phyloP scores from a whole-genome alignment of 2,329 filamentous ascomycete genomes.

The Thelonectria blattea region DNA sequence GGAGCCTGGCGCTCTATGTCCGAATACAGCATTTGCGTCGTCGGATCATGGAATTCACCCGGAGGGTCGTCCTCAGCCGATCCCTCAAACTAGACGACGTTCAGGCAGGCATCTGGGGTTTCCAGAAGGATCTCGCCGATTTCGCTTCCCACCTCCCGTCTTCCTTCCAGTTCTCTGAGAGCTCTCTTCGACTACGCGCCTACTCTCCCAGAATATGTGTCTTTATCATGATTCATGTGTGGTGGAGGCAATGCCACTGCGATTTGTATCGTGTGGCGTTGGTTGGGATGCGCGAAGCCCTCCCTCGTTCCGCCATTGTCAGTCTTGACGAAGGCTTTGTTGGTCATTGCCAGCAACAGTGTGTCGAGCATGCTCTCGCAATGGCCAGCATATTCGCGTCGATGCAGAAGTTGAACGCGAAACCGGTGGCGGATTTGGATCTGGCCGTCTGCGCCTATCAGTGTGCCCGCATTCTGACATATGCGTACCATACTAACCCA shows the following conservation, averaged over 20 bases:
- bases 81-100: conserved; percentile 52
- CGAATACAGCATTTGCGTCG: conserved; percentile 62
- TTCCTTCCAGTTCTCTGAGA: conserved; percentile 64
- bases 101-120: conserved; percentile 50
- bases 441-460: conserved; percentile 62
- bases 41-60: conserved; percentile 60
- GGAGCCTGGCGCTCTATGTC: conserved; percentile 62
- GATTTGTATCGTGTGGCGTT: conserved; percentile 62
- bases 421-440: conserved; percentile 61
- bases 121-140: conserved; percentile 57
- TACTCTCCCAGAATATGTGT: conserved; percentile 64
- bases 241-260: conserved; percentile 65
- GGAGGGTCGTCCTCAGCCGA: conserved; percentile 46
- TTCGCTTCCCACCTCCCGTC: conserved; percentile 60
- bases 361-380: conserved; percentile 59
- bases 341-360: conserved; percentile 56
- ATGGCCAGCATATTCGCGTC: conserved; percentile 62
- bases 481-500: conserved; percentile 54
- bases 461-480: conserved; percentile 59
- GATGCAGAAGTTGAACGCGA: conserved; percentile 57
- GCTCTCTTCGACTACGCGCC: conserved; percentile 59
- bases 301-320: conserved; percentile 51
- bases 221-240: conserved; percentile 65
- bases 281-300: conserved; percentile 57
- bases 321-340: conserved; percentile 57